Evolutionary conservation across 1,139 yeast species (phyloP).

Genomic region (Yamadazyma sp.): DNA sequence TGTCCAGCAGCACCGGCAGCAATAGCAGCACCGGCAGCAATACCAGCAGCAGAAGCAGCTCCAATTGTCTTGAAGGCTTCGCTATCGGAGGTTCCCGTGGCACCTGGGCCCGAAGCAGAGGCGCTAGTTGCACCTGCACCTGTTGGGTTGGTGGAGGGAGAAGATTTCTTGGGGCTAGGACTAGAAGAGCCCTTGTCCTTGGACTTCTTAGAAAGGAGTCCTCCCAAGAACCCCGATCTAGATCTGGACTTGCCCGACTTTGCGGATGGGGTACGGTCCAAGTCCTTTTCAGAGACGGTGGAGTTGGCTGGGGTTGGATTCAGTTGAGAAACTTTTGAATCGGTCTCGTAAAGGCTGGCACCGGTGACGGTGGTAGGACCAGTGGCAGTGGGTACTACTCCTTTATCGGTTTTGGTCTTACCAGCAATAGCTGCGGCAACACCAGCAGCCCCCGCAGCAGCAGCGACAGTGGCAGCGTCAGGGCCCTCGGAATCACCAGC

Average conservation of each 20-base stretch:
- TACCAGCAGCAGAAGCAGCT: slow-evolving; percentile 1
- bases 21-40: background rate
- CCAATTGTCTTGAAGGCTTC: background rate
- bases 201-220: background rate
- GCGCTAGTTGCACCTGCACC: slow-evolving; percentile 6
- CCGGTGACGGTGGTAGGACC: slow-evolving; percentile 5
- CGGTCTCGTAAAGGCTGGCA: slow-evolving; percentile 1
- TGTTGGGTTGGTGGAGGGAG: slow-evolving; percentile 2
- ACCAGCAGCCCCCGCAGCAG: slow-evolving; percentile 9
- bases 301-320: slow-evolving; percentile 16
- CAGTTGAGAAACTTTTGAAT: slow-evolving; percentile 6
- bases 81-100: background rate
- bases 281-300: background rate
- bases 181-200: slow-evolving; percentile 20
- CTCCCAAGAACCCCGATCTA: background rate
- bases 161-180: slow-evolving; percentile 8
- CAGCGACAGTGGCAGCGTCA: slow-evolving; percentile 3
- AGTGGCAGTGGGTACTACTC: slow-evolving; percentile 4
- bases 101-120: background rate
- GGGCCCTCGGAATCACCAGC: slow-evolving; percentile 1
- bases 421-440: slow-evolving; percentile 10
- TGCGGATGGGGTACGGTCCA: background rate
- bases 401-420: slow-evolving; percentile 2
- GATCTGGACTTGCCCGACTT: background rate
- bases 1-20: slow-evolving; percentile 11